Percentiles rank a stretch among this genome's conserved stretches.
phyloP scores from a whole-genome alignment of 331 rosid genomes.

The Erythrophleum ivorense region DNA sequence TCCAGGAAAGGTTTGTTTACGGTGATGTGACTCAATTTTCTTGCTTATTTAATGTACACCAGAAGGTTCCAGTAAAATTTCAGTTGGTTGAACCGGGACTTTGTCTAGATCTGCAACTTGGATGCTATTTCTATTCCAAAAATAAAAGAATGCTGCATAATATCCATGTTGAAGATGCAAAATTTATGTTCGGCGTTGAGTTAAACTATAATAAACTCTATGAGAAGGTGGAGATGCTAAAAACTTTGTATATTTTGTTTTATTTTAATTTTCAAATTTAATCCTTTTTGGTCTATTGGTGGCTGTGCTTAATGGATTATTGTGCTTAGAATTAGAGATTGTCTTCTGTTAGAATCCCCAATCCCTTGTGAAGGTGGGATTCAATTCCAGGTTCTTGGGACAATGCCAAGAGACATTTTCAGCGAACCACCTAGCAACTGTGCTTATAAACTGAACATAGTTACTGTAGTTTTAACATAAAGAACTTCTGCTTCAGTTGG shows the following conservation, averaged over 20 bases:
- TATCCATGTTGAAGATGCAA: not conserved
- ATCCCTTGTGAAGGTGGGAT: not conserved
- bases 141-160: not conserved
- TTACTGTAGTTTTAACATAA: not conserved
- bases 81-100: not conserved
- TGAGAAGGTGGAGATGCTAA: not conserved
- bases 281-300: not conserved
- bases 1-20: not conserved
- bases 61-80: constrained; percentile 2
- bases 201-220: not conserved
- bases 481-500: not conserved
- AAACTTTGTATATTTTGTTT: not conserved
- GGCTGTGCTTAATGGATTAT: constrained; percentile 5
- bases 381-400: not conserved
- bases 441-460: not conserved
- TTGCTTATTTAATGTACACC: not conserved
- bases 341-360: constrained; percentile 9
- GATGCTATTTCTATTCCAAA: not conserved
- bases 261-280: not conserved
- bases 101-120: not conserved
- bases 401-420: not conserved
- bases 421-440: not conserved
- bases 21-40: not conserved
- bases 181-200: not conserved
- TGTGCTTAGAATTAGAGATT: constrained; percentile 6